These are phyloP conservation scores for Trypanosoma platydactyli DNA, from an alignment of 208 protist genomes.

Conservation along the genomic window DNA sequence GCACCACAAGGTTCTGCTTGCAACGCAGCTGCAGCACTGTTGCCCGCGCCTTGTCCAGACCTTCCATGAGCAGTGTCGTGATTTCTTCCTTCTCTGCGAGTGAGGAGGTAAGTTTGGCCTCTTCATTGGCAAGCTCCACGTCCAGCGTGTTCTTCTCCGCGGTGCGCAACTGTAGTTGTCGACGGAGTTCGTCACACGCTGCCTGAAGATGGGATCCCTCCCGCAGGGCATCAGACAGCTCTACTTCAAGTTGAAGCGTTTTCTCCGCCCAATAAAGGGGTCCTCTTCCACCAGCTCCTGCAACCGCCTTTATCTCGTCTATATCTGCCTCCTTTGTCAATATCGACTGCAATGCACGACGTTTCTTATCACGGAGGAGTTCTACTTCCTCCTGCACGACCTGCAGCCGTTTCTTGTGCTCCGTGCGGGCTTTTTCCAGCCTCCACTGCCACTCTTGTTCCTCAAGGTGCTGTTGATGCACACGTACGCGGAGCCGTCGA, in stretches of 20 bases:
- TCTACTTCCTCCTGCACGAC: conserved; percentile 3
- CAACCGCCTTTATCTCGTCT: background rate
- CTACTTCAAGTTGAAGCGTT: conserved; percentile 3
- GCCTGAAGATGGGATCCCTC: conserved; percentile 1
- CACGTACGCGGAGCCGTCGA: conserved; percentile 8
- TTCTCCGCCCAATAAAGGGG: background rate
- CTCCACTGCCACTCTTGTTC: conserved; percentile 8
- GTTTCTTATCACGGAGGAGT: background rate
- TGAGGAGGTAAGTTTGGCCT: background rate
- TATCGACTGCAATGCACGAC: background rate
- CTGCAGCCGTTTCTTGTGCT: background rate
- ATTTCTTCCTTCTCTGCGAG: conserved; percentile 19
- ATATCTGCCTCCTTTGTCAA: background rate
- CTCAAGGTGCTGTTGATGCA: conserved; percentile 1
- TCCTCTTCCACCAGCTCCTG: background rate
- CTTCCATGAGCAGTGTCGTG: background rate
- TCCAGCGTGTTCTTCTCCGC: conserved; percentile 17
- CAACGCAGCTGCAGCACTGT: conserved; percentile 14
- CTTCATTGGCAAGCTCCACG: conserved; percentile 6
- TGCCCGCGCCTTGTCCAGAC: background rate
- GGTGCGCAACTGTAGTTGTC: background rate
- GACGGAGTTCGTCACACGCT: background rate
- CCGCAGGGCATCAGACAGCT: conserved; percentile 5
- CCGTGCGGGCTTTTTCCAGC: background rate
- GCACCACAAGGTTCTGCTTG: conserved; percentile 2